Base-by-base conservation (phyloP, 148 eudicot species). In the Gaultheria prostrata region DNA sequence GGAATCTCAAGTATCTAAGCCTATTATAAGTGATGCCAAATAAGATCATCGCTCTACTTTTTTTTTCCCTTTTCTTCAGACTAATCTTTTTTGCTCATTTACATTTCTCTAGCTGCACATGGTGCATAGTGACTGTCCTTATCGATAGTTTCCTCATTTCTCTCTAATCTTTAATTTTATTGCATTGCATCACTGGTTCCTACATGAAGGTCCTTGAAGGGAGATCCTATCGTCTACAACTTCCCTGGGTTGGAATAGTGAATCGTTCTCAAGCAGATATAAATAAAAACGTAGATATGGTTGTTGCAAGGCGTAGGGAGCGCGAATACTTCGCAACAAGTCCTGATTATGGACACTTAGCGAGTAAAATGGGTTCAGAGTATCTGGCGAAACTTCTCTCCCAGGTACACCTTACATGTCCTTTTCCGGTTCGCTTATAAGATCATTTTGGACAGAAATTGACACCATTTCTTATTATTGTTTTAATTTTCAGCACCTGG, bases 201-300 rank as follows among this genome's bases (percentile, higher is more conserved):
- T 46, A 49, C 18, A 85, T 56, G 28, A 79, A 93, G 97, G 97
- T 93, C 82, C 95, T 93, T 84, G 97, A 93, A 85, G 97, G 97
- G 77, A 91, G 92, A 88, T 82, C 97, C 56, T 92, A 91, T 83
- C 88, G 93, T 75, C 83, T 93, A 81, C 95, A 90, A 83, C 90
- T 82, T 0, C 97, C 95, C 9, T 93, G 97, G 97, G 97, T 93
- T 46, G 97, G 97, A 77, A 84, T 93, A 79, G 97, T 93, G 82
- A 93, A 93, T 80, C 90, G 97, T 51, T 93, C 97, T 77, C 97
- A 93, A 82, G 93, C 93, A 80, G 97, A 93, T 84, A 93, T 93
- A 54, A 93, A 91, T 65, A 93, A 90, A 90, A 90, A 89, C 82
- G 92, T 87, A 57, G 93, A 93, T 78, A 93, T 93, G 94, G 88